Evolutionary conservation across 768 basidiomycete species (phyloP).

Genomic region (Podaxis rugospora): DNA sequence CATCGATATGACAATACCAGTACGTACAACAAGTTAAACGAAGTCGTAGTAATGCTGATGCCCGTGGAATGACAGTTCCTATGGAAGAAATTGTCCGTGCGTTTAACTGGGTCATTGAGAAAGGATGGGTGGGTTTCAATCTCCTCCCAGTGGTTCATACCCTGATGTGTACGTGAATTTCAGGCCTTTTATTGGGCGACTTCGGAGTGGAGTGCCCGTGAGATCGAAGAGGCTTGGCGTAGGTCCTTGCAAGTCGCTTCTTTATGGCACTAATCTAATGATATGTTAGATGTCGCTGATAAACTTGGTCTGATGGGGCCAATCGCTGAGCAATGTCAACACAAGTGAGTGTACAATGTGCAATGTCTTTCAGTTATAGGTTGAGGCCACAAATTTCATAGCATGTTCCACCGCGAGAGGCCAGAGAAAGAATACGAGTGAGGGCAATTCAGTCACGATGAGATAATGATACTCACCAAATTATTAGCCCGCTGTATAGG

Average conservation of each 20-base stretch:
- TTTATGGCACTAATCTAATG: background rate
- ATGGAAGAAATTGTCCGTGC: slow-evolving; percentile 81
- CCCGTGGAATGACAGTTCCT: slow-evolving; percentile 31
- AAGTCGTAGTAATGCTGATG: background rate
- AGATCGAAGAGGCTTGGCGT: slow-evolving; percentile 67
- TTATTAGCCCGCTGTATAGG: slow-evolving; percentile 50
- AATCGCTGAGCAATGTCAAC: slow-evolving; percentile 73
- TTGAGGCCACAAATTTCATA: slow-evolving; percentile 21
- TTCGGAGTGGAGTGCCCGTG: slow-evolving; percentile 71
- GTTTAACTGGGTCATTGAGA: slow-evolving; percentile 74
- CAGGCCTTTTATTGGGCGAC: slow-evolving; percentile 72
- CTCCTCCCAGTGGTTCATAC: slow-evolving; percentile 5
- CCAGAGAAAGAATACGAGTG: slow-evolving; percentile 79
- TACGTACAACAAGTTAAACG: slow-evolving; percentile 12
- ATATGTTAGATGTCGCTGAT: slow-evolving; percentile 53
- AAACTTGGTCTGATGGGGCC: slow-evolving; percentile 65
- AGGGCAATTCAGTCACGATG: slow-evolving; percentile 11
- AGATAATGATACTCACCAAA: background rate
- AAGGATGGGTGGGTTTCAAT: slow-evolving; percentile 50
- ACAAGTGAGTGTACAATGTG: slow-evolving; percentile 40
- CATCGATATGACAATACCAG: slow-evolving; percentile 61
- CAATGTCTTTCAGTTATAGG: background rate
- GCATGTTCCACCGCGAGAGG: slow-evolving; percentile 73
- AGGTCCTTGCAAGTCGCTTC: slow-evolving; percentile 17
- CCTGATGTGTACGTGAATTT: background rate